Evolutionary conservation across 2,329 filamentous ascomycete genomes (phyloP).

Genomic region (Microdochium nivale): DNA sequence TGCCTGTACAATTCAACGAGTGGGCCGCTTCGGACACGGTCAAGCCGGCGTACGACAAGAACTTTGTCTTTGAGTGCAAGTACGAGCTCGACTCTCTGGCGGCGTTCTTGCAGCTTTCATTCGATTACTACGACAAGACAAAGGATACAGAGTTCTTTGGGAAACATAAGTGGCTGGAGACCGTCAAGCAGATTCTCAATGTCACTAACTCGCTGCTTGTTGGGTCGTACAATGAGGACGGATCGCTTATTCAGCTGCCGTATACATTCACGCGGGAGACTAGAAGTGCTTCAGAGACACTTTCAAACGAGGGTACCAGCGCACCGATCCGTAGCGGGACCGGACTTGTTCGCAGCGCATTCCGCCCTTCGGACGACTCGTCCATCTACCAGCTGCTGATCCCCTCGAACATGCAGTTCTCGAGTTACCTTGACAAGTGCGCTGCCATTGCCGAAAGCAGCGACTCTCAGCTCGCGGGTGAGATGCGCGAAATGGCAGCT

Average conservation of each 20-base stretch:
- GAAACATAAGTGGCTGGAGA: conserved; percentile 61
- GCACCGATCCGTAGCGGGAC: conserved; percentile 62
- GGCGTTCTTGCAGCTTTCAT: conserved; percentile 73
- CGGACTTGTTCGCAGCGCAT: conserved; percentile 68
- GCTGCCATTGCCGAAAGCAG: conserved; percentile 21
- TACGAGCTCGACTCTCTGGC: conserved; percentile 90
- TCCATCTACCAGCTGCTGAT: conserved; percentile 72
- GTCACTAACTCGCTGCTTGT: conserved; percentile 35
- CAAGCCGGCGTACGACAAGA: conserved; percentile 57
- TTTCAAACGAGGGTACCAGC: conserved; percentile 57
- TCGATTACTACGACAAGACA: conserved; percentile 71
- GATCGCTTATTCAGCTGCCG: conserved; percentile 41
- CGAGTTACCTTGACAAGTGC: conserved; percentile 39
- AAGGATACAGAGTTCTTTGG: conserved; percentile 66
- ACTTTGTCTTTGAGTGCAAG: conserved; percentile 86
- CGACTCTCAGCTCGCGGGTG: conserved; percentile 18
- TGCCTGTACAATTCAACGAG: conserved; percentile 48
- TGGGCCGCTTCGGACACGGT: conserved; percentile 48
- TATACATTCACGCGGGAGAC: conserved; percentile 67
- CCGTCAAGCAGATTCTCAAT: conserved; percentile 57
- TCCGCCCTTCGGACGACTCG: conserved; percentile 72
- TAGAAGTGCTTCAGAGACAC: conserved; percentile 61
- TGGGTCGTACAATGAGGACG: conserved; percentile 55
- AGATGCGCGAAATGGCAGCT: conserved; percentile 44
- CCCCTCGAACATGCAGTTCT: conserved; percentile 67